Conservation (phyloP, 2,329 filamentous ascomycete genomes). For the Pseudogymnoascus sp. region DNA sequence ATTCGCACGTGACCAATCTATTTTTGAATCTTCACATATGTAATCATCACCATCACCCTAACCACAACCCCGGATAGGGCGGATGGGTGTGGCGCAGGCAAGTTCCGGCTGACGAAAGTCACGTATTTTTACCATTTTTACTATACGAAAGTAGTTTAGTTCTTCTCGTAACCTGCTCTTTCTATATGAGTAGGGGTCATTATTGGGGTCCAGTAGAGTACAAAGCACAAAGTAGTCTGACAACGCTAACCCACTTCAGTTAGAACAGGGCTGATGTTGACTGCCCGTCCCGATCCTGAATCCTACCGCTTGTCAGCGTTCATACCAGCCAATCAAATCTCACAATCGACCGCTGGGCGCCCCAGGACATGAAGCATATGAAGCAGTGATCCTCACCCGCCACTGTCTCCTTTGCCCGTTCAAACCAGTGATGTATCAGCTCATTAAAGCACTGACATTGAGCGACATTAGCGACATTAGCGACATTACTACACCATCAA, state of each 20-base stretch:
- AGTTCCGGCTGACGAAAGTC: not conserved
- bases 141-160: too few species aligned
- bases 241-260: not conserved
- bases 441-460: not conserved
- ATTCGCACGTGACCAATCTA: not conserved
- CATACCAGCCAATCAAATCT: not conserved
- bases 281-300: not conserved
- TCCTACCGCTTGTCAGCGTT: not conserved
- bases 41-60: too few species aligned
- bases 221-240: not conserved
- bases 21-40: not conserved
- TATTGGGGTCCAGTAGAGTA: not conserved
- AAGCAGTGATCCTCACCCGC: not conserved
- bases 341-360: not conserved
- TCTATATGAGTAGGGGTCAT: not conserved
- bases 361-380: not conserved
- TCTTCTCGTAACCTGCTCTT: not conserved
- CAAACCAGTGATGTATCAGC: not conserved
- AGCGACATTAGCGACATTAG: not conserved
- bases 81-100: not conserved
- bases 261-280: not conserved
- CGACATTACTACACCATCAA: not conserved
- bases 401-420: not conserved
- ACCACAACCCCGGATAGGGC: not conserved
- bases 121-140: not conserved